These are phyloP conservation scores for Exutisphaerella laricina DNA, from an alignment of 2,329 filamentous ascomycete species.

Conservation along the genomic window DNA sequence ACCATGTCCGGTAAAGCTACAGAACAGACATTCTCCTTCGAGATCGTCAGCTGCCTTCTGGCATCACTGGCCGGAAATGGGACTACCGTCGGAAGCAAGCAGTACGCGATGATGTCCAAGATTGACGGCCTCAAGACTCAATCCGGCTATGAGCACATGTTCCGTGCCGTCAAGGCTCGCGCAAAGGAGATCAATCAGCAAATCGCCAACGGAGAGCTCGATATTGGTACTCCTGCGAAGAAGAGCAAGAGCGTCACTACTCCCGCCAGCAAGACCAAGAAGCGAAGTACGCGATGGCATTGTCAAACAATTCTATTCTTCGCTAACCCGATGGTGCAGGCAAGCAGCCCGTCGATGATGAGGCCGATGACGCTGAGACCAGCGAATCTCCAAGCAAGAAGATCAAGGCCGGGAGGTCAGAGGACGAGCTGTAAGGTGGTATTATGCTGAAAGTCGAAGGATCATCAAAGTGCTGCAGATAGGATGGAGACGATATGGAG, in stretches of 20 bases:
- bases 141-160: slow-evolving; percentile 25
- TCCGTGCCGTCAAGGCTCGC: slow-evolving; percentile 27
- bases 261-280: slow-evolving; percentile 3
- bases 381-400: slow-evolving; percentile 18
- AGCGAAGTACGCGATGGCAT: slow-evolving; percentile 1
- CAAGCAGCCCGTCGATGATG: not conserved
- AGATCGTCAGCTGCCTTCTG: slow-evolving; percentile 12
- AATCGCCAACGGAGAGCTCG: not conserved
- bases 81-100: slow-evolving; percentile 16
- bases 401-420: slow-evolving; percentile 14
- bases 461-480: too few species aligned
- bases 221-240: not conserved
- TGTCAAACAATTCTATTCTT: not conserved
- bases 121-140: slow-evolving; percentile 21
- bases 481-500: too few species aligned
- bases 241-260: not conserved
- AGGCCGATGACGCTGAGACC: slow-evolving; percentile 12
- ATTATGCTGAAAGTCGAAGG: too few species aligned
- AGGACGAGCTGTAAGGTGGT: slow-evolving; percentile 9
- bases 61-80: slow-evolving; percentile 13
- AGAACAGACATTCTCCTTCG: slow-evolving; percentile 13
- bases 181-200: slow-evolving; percentile 23
- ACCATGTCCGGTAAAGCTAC: slow-evolving; percentile 6
- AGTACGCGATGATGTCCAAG: slow-evolving; percentile 29
- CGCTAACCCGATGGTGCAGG: not conserved